Evolutionary conservation across 106 monocot species (phyloP).

Genomic region (Dendrobium huoshanense): DNA sequence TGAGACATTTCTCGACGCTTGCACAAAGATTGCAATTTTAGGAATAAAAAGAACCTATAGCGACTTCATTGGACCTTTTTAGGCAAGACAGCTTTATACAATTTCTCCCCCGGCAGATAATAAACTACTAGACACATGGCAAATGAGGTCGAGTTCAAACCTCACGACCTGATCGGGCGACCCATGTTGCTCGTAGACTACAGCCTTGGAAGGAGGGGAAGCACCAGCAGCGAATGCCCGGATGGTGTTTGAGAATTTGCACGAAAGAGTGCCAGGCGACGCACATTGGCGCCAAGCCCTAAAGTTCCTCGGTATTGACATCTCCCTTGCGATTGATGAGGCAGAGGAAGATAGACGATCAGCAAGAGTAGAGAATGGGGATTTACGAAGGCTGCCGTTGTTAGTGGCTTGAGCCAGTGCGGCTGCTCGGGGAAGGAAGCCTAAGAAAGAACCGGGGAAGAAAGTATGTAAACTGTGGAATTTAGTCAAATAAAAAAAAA

Average conservation of each 20-base stretch:
- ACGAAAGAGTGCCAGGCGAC: not conserved
- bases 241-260: not conserved
- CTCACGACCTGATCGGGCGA: slow-evolving; percentile 6
- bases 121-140: not conserved
- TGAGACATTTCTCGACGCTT: not conserved
- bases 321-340: not conserved
- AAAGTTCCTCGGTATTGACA: not conserved
- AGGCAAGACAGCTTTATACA: not conserved
- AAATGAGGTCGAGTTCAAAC: not conserved
- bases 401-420: not conserved
- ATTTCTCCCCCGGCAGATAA: not conserved
- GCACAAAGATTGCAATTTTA: not conserved
- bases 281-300: not conserved
- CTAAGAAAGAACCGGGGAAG: not conserved
- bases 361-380: not conserved
- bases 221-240: slow-evolving; percentile 2
- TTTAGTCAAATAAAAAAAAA: too few relatives aligned
- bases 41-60: not conserved
- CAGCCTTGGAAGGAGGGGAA: slow-evolving; percentile 8
- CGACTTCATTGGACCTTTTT: not conserved
- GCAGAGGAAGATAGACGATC: not conserved
- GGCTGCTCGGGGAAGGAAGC: not conserved
- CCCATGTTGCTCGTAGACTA: slow-evolving; percentile 10
- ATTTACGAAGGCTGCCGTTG: not conserved
- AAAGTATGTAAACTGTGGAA: too few relatives aligned